These are phyloP conservation scores for Neurospora sp. DNA, from an alignment of 495 filamentous ascomycete species.

Conservation along the genomic window DNA sequence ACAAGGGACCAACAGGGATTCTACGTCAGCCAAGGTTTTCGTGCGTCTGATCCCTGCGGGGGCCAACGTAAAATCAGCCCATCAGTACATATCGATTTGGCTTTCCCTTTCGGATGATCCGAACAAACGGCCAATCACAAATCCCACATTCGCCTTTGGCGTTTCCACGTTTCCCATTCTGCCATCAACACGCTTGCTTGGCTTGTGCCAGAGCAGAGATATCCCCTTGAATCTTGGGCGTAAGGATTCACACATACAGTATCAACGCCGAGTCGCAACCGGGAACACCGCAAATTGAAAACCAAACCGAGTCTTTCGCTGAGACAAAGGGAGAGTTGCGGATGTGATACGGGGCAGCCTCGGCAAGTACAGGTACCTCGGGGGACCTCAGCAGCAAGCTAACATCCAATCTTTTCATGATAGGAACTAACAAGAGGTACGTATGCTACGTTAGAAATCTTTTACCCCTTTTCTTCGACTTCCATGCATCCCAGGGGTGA, in stretches of 20 bases:
- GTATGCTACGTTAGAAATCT: neutral
- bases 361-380: neutral
- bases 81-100: constrained; percentile 4
- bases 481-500: neutral
- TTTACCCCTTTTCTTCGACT: neutral
- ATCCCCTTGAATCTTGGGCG: neutral
- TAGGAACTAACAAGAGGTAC: neutral
- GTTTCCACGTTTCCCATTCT: neutral
- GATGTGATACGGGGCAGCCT: neutral
- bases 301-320: neutral
- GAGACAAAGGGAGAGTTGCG: neutral
- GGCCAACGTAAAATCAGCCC: constrained; percentile 14
- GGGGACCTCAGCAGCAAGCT: neutral
- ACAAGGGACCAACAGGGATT: neutral
- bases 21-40: too few relatives aligned
- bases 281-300: neutral
- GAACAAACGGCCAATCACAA: neutral
- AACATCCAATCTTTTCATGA: neutral
- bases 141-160: neutral
- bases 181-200: neutral
- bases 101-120: neutral
- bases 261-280: neutral
- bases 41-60: too few relatives aligned
- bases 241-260: neutral
- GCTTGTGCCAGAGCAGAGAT: neutral